Conservation (phyloP, 2,329 filamentous ascomycete genomes). For the Penicillium vulpinum region DNA sequence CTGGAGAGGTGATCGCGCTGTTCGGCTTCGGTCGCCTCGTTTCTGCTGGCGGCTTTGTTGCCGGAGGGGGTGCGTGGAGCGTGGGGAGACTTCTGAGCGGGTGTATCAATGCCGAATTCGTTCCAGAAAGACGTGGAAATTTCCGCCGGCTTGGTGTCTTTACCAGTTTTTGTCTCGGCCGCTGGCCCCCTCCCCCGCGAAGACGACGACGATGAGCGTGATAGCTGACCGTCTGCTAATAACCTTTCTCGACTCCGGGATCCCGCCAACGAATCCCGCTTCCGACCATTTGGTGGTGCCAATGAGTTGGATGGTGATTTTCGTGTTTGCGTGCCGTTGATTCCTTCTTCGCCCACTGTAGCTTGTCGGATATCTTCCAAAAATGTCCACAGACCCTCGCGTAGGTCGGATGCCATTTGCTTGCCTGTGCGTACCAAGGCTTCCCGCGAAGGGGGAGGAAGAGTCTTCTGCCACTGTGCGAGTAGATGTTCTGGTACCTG, state of each 20-base stretch:
- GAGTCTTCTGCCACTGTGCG: slow-evolving; percentile 43
- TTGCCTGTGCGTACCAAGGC: slow-evolving; percentile 61
- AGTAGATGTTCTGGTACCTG: slow-evolving; percentile 38
- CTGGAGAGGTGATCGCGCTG: slow-evolving; percentile 34
- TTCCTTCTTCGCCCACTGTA: slow-evolving; percentile 89
- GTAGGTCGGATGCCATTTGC: slow-evolving; percentile 86
- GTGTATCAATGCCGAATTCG: slow-evolving; percentile 53
- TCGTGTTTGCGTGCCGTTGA: slow-evolving; percentile 56
- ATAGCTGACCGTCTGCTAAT: slow-evolving; percentile 28
- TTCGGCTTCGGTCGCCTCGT: slow-evolving; percentile 33
- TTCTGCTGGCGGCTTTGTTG: slow-evolving; percentile 18
- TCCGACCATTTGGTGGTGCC: slow-evolving; percentile 21
- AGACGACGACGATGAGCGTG: slow-evolving; percentile 35
- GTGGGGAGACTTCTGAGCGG: slow-evolving; percentile 42
- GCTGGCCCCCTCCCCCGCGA: slow-evolving; percentile 32
- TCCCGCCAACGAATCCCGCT: slow-evolving; percentile 33
- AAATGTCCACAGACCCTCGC: slow-evolving; percentile 88
- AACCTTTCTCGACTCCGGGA: slow-evolving; percentile 37
- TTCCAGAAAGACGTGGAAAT: slow-evolving; percentile 52
- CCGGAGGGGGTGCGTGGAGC: slow-evolving; percentile 29
- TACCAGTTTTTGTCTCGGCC: slow-evolving; percentile 39
- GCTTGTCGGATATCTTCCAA: slow-evolving; percentile 93
- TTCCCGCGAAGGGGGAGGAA: slow-evolving; percentile 50
- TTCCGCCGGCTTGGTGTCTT: slow-evolving; percentile 43
- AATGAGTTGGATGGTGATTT: slow-evolving; percentile 29